Evolutionary conservation across 176 grass and related monocot genomes (phyloP).

Genomic region (Juncus effusus): DNA sequence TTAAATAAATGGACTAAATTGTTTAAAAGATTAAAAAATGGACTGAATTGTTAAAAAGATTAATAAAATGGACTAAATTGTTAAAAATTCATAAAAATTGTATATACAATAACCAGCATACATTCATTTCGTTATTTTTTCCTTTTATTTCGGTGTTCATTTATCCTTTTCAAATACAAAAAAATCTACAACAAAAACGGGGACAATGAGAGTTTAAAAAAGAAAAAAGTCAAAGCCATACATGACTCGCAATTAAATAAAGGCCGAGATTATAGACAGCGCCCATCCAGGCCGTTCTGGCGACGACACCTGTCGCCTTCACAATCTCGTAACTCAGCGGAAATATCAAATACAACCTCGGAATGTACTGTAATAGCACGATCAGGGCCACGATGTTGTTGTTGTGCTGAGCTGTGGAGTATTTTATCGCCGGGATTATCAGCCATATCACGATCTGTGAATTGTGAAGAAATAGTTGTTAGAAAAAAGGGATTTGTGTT

Average conservation of each 20-base stretch:
- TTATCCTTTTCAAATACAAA: no score
- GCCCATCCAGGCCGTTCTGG: slow-evolving; percentile 91
- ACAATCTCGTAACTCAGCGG: slow-evolving; percentile 81
- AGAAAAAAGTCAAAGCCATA: slow-evolving; percentile 25
- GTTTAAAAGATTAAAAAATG: no score
- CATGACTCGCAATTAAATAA: slow-evolving; percentile 98
- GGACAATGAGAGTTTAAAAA: background rate
- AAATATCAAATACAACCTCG: slow-evolving; percentile 98
- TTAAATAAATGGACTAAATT: no score
- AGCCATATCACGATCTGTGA: slow-evolving; percentile 87
- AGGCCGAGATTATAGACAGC: slow-evolving; percentile 94
- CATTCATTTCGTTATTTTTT: no score
- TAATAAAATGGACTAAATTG: no score
- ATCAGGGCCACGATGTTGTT: slow-evolving; percentile 88
- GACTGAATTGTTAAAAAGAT: no score
- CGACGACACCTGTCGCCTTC: slow-evolving; percentile 85
- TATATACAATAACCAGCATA: no score
- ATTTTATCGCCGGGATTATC: slow-evolving; percentile 76
- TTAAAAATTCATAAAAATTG: no score
- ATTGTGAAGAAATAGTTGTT: slow-evolving; percentile 23
- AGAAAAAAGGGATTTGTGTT: slow-evolving; percentile 17
- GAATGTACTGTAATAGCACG: slow-evolving; percentile 85
- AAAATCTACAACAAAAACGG: background rate
- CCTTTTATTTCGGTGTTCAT: no score
- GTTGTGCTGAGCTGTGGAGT: slow-evolving; percentile 73